Conservation (phyloP, 2,329 filamentous ascomycete genomes). For the Verticillium longisporum region DNA sequence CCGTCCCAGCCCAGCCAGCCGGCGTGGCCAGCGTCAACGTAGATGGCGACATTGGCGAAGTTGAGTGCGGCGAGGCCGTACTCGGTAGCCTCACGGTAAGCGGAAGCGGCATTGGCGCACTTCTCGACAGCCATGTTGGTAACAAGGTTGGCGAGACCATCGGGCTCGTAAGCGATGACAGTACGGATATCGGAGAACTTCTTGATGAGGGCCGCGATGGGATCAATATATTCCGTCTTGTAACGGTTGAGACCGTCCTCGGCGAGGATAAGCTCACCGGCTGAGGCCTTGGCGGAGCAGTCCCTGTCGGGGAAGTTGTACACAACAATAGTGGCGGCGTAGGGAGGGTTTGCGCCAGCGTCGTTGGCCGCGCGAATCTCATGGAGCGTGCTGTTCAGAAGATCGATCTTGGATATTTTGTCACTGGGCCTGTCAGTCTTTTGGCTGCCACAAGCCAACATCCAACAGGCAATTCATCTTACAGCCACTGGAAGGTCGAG, state of each 20-base stretch:
- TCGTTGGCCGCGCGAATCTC: conserved; percentile 15
- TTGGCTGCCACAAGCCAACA: not conserved
- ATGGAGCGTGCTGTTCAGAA: conserved; percentile 19
- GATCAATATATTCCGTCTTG: conserved; percentile 24
- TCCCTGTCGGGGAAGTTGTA: conserved; percentile 31
- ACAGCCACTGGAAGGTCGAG: conserved; percentile 23
- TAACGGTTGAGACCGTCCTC: conserved; percentile 22
- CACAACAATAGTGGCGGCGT: conserved; percentile 22
- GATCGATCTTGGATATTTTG: conserved; percentile 21
- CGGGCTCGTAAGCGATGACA: conserved; percentile 20
- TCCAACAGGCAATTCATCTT: conserved; percentile 1
- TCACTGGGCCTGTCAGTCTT: conserved; percentile 15
- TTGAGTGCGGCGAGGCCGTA: conserved; percentile 26
- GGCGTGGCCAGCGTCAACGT: conserved; percentile 29
- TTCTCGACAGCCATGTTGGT: conserved; percentile 23
- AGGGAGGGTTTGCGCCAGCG: conserved; percentile 13
- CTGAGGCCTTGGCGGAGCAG: conserved; percentile 27
- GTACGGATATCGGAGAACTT: conserved; percentile 7
- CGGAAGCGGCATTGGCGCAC: conserved; percentile 18
- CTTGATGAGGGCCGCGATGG: conserved; percentile 11
- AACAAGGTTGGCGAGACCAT: conserved; percentile 27
- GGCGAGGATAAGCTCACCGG: conserved; percentile 23
- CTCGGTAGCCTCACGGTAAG: conserved; percentile 22
- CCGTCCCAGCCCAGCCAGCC: conserved; percentile 28
- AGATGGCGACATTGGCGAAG: conserved; percentile 27